phyloP scores from a whole-genome alignment of 2,329 filamentous ascomycete species.

The Aspergillus udagawae region DNA sequence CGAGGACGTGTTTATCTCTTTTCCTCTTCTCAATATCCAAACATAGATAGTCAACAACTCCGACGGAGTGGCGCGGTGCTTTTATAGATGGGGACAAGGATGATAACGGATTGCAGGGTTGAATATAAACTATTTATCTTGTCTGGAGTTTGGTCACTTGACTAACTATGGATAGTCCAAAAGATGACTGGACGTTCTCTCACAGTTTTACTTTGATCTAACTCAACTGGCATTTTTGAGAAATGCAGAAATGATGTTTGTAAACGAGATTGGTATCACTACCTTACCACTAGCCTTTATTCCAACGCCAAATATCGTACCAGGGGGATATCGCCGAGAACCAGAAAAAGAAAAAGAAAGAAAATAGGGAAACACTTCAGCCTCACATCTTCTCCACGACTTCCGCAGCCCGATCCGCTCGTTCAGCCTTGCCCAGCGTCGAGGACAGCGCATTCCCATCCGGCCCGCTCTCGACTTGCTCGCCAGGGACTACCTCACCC shows the following conservation, averaged over 20 bases:
- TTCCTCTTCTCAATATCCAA: conserved; percentile 5
- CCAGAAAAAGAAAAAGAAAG: conserved; percentile 5
- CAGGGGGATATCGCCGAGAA: not conserved
- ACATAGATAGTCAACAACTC: conserved; percentile 13
- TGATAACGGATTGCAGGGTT: conserved; percentile 3
- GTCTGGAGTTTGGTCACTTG: not conserved
- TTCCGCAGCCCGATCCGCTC: conserved; percentile 42
- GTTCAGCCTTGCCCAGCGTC: conserved; percentile 45
- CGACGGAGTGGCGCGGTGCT: conserved; percentile 12
- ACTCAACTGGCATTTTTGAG: not conserved
- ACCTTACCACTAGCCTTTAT: conserved; percentile 4
- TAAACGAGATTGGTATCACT: not conserved
- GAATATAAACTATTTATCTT: conserved; percentile 6
- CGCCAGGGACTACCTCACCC: conserved; percentile 27
- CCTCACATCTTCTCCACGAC: conserved; percentile 45
- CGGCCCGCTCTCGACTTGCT: conserved; percentile 16
- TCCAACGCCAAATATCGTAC: conserved; percentile 1
- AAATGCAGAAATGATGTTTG: not conserved
- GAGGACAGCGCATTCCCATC: conserved; percentile 39
- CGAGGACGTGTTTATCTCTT: not conserved
- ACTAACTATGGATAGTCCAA: not conserved
- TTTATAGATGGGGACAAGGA: conserved; percentile 13
- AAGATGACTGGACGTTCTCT: not conserved
- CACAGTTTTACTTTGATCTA: not conserved
- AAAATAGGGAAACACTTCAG: not conserved